Evolutionary conservation across 208 protist species (phyloP).

Genomic region (Trypanosoma vivax): DNA sequence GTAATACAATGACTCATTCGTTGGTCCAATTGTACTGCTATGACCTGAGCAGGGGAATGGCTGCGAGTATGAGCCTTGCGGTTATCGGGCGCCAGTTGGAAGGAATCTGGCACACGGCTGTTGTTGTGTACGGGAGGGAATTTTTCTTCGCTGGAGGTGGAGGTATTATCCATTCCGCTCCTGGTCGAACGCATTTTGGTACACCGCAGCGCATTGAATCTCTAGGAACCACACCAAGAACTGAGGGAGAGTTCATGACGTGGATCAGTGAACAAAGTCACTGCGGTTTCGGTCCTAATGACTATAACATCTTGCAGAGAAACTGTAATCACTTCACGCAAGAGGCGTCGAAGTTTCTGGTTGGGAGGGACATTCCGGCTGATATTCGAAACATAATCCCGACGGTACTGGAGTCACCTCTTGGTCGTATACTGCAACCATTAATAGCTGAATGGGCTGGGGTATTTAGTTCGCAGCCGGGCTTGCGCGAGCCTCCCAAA

Average conservation of each 20-base stretch:
- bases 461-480: no score
- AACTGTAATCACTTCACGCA: slow-evolving; percentile 95
- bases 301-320: slow-evolving; percentile 85
- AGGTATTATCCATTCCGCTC: slow-evolving; percentile 43
- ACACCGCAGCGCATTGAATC: slow-evolving; percentile 40
- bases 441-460: no score
- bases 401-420: slow-evolving; percentile 59
- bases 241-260: slow-evolving; percentile 45
- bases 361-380: slow-evolving; percentile 40
- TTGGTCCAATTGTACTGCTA: slow-evolving; percentile 89
- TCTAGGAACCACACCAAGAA: slow-evolving; percentile 55
- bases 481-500: no score
- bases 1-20: slow-evolving; percentile 1
- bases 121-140: slow-evolving; percentile 89
- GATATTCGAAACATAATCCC: slow-evolving; percentile 79
- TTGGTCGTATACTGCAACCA: slow-evolving; percentile 74
- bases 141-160: slow-evolving; percentile 91
- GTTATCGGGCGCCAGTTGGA: slow-evolving; percentile 87
- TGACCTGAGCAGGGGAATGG: slow-evolving; percentile 91
- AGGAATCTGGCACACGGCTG: slow-evolving; percentile 91
- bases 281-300: slow-evolving; percentile 51
- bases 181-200: slow-evolving; percentile 80
- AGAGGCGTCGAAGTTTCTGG: slow-evolving; percentile 63
- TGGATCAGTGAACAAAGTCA: slow-evolving; percentile 33
- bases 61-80: slow-evolving; percentile 47